Percentiles rank a stretch among this genome's conserved stretches.
Evolutionary conservation across 202 grass and related monocot species (phyloP).

Genomic region (Zizania palustris): DNA sequence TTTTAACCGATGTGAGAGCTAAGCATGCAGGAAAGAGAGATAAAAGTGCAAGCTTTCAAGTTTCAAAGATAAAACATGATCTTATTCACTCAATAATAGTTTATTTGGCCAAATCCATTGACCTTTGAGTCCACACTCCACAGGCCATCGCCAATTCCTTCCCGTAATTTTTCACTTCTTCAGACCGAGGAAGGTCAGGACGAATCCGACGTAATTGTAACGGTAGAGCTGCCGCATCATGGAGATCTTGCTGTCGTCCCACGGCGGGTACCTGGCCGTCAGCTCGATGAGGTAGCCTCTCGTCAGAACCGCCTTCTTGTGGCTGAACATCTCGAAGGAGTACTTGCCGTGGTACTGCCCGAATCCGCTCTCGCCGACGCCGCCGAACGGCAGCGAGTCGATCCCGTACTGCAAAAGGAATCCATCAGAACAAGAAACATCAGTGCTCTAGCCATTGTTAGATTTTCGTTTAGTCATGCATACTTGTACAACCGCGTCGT

Average conservation of each 20-base stretch:
- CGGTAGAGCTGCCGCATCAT: conserved; percentile 62
- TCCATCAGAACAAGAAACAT: background rate
- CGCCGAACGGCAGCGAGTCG: conserved; percentile 81
- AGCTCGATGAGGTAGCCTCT: conserved; percentile 68
- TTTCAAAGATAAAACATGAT: too few species aligned
- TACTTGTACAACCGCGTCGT: conserved; percentile 83
- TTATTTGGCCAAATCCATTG: background rate
- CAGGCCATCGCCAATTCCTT: background rate
- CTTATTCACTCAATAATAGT: conserved; percentile 4
- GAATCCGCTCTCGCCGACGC: conserved; percentile 82
- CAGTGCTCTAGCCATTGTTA: background rate
- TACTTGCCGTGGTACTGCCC: conserved; percentile 93
- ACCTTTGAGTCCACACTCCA: background rate
- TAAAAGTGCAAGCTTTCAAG: background rate
- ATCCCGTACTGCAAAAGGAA: conserved; percentile 52
- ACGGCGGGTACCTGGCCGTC: conserved; percentile 77
- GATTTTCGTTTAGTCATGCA: background rate
- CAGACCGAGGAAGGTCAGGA: conserved; percentile 62
- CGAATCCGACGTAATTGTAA: conserved; percentile 62
- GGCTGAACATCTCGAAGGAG: conserved; percentile 93
- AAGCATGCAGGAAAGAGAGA: background rate
- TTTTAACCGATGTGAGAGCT: background rate
- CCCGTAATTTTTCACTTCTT: conserved; percentile 6
- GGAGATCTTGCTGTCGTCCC: conserved; percentile 69
- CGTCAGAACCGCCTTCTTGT: conserved; percentile 70